Percentiles rank a stretch among this genome's conserved stretches.
Conservation (phyloP, 2,329 filamentous ascomycete genomes). For the Aspergillus hortae region DNA sequence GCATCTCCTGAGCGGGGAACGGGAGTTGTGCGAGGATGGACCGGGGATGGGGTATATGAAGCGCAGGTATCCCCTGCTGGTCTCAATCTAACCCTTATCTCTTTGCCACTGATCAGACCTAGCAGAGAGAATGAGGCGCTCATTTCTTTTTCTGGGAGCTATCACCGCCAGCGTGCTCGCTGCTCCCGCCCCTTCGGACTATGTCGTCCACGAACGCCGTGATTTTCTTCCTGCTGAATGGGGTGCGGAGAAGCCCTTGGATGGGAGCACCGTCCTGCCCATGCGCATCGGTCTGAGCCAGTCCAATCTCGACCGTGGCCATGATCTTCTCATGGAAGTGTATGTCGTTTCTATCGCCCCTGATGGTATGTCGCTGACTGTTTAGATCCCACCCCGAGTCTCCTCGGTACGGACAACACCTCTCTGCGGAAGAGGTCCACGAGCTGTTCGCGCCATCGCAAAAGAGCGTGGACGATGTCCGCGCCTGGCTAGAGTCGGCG, state of each 20-base stretch:
- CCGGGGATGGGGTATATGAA: background rate
- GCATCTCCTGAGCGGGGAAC: background rate
- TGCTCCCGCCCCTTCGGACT: slow-evolving; percentile 17
- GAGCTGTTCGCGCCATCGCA: slow-evolving; percentile 41
- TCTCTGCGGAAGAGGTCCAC: slow-evolving; percentile 42
- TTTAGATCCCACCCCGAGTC: slow-evolving; percentile 40
- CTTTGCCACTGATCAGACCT: background rate
- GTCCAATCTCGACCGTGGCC: slow-evolving; percentile 42
- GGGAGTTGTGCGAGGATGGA: background rate
- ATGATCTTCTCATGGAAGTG: slow-evolving; percentile 44
- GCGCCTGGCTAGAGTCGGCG: slow-evolving; percentile 50
- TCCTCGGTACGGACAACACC: slow-evolving; percentile 41
- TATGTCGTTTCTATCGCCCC: slow-evolving; percentile 15
- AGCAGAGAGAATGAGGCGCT: slow-evolving; percentile 19
- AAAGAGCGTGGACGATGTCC: slow-evolving; percentile 51
- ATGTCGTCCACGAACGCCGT: slow-evolving; percentile 32
- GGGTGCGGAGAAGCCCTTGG: slow-evolving; percentile 26
- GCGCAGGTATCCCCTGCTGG: background rate
- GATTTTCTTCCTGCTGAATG: slow-evolving; percentile 24
- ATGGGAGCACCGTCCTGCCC: slow-evolving; percentile 36
- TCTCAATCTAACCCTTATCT: background rate
- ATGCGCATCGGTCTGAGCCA: slow-evolving; percentile 47
- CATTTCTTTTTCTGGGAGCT: slow-evolving; percentile 20
- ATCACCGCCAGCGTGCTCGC: slow-evolving; percentile 17
- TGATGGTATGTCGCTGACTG: slow-evolving; percentile 1